A percentile compares a stretch with the other conserved stretches of the same genome.
Evolutionary conservation across 179 eudicot genomes (phyloP).

Genomic region (Vitellaria paradoxa): DNA sequence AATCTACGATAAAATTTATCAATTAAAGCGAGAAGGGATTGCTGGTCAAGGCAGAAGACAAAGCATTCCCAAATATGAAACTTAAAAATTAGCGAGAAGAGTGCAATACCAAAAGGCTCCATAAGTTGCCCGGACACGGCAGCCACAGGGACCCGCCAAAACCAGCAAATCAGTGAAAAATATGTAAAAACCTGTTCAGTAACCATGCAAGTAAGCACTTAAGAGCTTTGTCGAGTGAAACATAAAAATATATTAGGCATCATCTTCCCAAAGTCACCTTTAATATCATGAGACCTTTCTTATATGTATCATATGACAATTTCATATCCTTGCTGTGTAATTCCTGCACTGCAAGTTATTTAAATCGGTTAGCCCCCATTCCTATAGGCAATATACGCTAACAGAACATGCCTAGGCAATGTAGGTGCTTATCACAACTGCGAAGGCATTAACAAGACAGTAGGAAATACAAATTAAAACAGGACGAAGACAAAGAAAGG

Average conservation of each 20-base stretch:
- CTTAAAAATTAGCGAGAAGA: background rate
- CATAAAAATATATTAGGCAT: background rate
- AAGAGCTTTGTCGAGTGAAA: constrained; percentile 10
- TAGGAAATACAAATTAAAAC: background rate
- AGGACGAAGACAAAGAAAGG: background rate
- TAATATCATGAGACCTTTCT: constrained; percentile 54
- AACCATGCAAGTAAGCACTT: constrained; percentile 16
- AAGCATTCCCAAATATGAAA: background rate
- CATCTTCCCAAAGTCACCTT: constrained; percentile 50
- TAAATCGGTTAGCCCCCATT: constrained; percentile 14
- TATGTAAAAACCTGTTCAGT: constrained; percentile 52
- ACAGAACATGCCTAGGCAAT: too few species aligned
- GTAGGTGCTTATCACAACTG: background rate
- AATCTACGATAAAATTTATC: background rate
- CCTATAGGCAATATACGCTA: background rate
- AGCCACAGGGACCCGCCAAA: constrained; percentile 86
- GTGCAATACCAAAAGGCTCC: constrained; percentile 74
- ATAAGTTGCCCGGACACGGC: constrained; percentile 75
- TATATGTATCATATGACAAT: constrained; percentile 48
- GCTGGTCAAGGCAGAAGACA: background rate
- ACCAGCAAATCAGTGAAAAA: constrained; percentile 62
- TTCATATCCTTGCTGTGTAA: constrained; percentile 52
- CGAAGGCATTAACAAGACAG: constrained; percentile 5
- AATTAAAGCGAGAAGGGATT: background rate
- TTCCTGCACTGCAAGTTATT: constrained; percentile 59